Conservation (phyloP, 306 rosid genomes). For the Citrullus amarus region DNA sequence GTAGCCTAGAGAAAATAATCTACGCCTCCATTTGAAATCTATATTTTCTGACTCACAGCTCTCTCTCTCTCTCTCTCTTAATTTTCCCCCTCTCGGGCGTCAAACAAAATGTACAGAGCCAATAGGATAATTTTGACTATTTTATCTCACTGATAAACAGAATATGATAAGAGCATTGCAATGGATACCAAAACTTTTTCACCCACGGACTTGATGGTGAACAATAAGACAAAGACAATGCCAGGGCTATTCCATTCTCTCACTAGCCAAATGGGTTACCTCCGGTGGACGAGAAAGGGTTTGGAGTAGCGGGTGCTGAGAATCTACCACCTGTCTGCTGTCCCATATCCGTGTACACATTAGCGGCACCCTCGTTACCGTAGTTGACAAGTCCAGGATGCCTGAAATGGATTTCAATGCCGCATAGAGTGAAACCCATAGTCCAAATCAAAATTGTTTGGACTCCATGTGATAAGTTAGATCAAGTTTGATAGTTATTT, state of each 20-base stretch:
- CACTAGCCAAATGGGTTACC: slow-evolving; percentile 81
- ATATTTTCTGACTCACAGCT: neutral
- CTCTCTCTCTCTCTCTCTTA: neutral
- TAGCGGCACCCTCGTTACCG: slow-evolving; percentile 31
- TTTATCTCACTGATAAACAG: slow-evolving; percentile 1
- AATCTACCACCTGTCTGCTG: slow-evolving; percentile 41
- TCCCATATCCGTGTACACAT: slow-evolving; percentile 42
- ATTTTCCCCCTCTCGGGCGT: neutral
- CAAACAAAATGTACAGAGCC: slow-evolving; percentile 11
- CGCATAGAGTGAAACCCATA: neutral
- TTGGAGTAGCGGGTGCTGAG: slow-evolving; percentile 41
- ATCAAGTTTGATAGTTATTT: too few relatives aligned
- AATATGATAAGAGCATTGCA: neutral
- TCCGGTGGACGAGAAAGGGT: slow-evolving; percentile 37
- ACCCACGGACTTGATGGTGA: slow-evolving; percentile 33
- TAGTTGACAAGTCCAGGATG: slow-evolving; percentile 45
- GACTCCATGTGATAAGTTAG: neutral
- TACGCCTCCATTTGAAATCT: neutral
- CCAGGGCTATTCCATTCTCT: slow-evolving; percentile 19
- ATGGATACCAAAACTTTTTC: slow-evolving; percentile 13
- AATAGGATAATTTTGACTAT: neutral
- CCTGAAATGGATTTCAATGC: slow-evolving; percentile 26
- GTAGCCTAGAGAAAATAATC: slow-evolving; percentile 2
- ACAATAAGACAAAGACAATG: slow-evolving; percentile 25
- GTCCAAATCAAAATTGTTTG: neutral